Base-by-base conservation (phyloP, 768 basidiomycete genomes). In the Pleurotus tuber-regium region DNA sequence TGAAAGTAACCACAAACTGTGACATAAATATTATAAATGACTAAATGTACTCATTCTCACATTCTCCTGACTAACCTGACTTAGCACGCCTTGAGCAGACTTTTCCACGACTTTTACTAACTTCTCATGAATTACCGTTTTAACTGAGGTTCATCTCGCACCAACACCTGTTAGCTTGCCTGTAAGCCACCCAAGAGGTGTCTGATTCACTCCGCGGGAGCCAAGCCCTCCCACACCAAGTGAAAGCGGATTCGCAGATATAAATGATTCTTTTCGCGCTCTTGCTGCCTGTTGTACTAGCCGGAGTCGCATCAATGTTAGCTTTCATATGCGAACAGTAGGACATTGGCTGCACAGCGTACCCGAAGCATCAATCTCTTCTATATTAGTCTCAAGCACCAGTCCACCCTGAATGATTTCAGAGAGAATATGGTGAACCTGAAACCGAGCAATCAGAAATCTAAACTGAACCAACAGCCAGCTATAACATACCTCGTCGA, bases 371-470 rank as follows among this genome's bases (percentile, higher is more conserved):
- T 84, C 84, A 51, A 93, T 93, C 63, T 91, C 89, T 49, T 90
- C 89, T 21, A 92, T 84, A 66, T 91, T 92, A 10, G 96, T 99
- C 67, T 99, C 97, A 36, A 98, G 75, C 7, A 98, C 97, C 30
- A 98, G 76, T 4, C 97, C 97, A 12, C 94, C 96, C 70, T 98
- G 95, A 21, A 99, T 91, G 47, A 98, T 86, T 69, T 98, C 97
- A n/a, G 87, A 78, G 40, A 99, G 79, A 48, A 98, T 92, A 58
- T 96, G 89, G 62, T 98, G 95, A 3, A 89, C 95, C 93, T 96
- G 51, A 25, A 28, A 36, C 24, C 16, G 6, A 29, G 8, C 4
- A n/a, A 28, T 35, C 10, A 50, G 48, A 1, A 9, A 35, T 39
- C 36, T 16, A 10, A 25, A 2, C 19, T 8, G 44, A 47, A 6